Base-by-base conservation (phyloP, 2,329 filamentous ascomycete genomes). In the Fusarium domesticum region DNA sequence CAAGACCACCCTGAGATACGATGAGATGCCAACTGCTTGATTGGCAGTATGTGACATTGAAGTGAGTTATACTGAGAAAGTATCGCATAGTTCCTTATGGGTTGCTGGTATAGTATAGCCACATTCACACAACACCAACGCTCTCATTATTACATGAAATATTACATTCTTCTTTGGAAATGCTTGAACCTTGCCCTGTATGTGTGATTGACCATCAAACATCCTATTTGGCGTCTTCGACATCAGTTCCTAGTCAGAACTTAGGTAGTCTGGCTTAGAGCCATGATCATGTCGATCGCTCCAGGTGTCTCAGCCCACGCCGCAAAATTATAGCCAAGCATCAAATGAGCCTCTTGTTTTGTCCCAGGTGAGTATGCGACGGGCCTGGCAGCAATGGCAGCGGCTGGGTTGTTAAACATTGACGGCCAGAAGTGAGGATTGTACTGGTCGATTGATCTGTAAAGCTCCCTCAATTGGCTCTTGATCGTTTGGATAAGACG, bases 241-340 rank as follows among this genome's bases (percentile, higher is more conserved):
- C n/a, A n/a, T n/a, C n/a, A n/a, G n/a, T n/a, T n/a, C n/a, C 25
- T 28, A 28, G 25, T 28, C 7, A 14, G 7, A n/a, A 18, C 12
- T 39, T 17, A 46, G 5, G 33, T 6, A 12, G 16, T 11, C 16
- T 36, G 10, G 7, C 39, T 35, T 6, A 56, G 8, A 5, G 10
- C 14, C 15, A 10, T 25, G 20, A 50, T 45, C 1, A 47, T 2
- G 2, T 49, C 39, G 0, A 61, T 33, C 0, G 53, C 50, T 0
- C 48, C 43, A 4, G 46, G 55, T 0, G 57, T 61, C 30, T 59
- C 58, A 12, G 42, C 15, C 53, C 57, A 61, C 0, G 55, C 37
- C 2, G 37, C 32, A n/a, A 45, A 42, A 6, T 35, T 45, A 2
- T 48, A 45, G 12, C 38, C 35, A 18, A 58, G 36, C 5, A 48